phyloP scores from a whole-genome alignment of 2,329 filamentous ascomycete species.

The Hirsutella thompsonii region DNA sequence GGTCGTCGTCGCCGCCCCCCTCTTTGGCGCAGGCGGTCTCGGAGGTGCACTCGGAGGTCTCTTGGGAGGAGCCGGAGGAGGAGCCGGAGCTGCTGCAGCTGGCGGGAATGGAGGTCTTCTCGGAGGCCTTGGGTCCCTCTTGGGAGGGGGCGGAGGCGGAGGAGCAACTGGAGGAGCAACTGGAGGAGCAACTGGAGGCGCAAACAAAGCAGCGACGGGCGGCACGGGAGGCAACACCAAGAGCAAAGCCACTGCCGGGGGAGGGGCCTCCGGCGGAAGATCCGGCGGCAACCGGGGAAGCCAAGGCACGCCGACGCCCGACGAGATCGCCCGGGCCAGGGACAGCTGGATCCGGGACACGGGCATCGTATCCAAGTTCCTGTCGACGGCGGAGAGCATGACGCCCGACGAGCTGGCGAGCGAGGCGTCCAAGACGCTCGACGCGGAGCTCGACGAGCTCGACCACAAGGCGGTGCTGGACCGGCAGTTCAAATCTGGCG shows the following conservation, averaged over 20 bases:
- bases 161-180: no score
- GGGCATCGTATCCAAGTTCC: constrained; percentile 5
- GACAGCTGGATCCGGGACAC: constrained; percentile 6
- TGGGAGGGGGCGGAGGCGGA: no score
- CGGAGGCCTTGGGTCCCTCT: no score
- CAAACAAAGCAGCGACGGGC: no score
- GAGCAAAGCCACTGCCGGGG: neutral
- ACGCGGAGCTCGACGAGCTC: constrained; percentile 7
- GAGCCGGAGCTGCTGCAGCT: no score
- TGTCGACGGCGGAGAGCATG: constrained; percentile 5
- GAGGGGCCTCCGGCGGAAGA: neutral
- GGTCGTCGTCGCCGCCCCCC: no score
- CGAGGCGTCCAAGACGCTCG: constrained; percentile 2
- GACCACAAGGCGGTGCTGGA: constrained; percentile 8
- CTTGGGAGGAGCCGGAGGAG: no score
- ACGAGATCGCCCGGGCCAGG: constrained; percentile 2
- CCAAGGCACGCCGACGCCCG: neutral
- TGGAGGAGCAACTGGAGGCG: no score
- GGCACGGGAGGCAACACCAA: neutral
- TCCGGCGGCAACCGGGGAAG: neutral
- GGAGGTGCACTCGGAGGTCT: no score
- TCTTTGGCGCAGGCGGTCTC: no score
- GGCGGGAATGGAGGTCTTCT: no score
- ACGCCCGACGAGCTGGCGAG: constrained; percentile 1
- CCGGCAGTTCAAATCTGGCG: constrained; percentile 1